Base-by-base conservation (phyloP, 345 rosid genomes). In the Stellera chamaejasme region DNA sequence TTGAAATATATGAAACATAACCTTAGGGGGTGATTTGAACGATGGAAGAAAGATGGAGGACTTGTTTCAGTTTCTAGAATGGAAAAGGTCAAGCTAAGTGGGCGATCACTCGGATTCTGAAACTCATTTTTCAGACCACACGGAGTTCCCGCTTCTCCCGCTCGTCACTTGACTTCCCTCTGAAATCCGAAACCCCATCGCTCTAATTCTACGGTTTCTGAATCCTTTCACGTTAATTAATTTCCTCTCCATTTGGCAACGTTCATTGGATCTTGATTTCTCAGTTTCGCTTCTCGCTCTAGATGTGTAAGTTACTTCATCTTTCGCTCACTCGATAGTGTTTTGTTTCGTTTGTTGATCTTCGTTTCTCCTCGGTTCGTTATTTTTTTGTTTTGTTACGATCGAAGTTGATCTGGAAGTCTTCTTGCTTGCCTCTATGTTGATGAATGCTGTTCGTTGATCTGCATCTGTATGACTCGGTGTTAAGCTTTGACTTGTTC, bases 101-200 rank as follows among this genome's bases (percentile, higher is more conserved):
- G 39, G 45, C 2, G 11, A 32, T 45, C 72, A 69, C 78, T n/a
- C n/a, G n/a, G n/a, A n/a, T n/a, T 19, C 23, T 32, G 39, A 8
- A 32, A 4, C 9, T 3, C 39, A 5, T 5, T 32, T 32, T 32
- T 32, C 39, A 32, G 39, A 32, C 39, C 39, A 32, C 39, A 67
- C 74, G 69, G 65, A 51, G 59, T 71, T 83, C 84, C 79, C 81
- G 90, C 84, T 69, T 73, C 77, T 72, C 58, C 26, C 76, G 75
- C 71, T 58, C 48, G 26, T 67, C 43, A 15, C 27, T 43, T 28
- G 50, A 27, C 62, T 39, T 47, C 53, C 58, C 65, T n/a, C 43
- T 19, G 50, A 49, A 43, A 50, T 7, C 23, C 23, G 23, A 19
- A 1, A 19, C 23, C 23, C 39, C 59, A 12, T 45, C 61, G 25